phyloP scores from a whole-genome alignment of 2,329 filamentous ascomycete species.

The Sporothrix curviconia region DNA sequence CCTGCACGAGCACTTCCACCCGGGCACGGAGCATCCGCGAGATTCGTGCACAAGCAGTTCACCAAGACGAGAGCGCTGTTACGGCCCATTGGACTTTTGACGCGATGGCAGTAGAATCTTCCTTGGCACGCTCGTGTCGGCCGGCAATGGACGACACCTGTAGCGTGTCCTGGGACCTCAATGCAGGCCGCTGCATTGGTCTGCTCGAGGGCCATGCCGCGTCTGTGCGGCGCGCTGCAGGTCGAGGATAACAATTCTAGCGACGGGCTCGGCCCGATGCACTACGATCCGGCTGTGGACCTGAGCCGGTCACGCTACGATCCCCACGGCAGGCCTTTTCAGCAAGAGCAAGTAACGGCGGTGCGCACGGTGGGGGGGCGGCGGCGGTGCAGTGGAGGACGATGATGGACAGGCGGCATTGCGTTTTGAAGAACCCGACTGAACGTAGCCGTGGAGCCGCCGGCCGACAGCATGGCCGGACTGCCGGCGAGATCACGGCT shows the following conservation, averaged over 20 bases:
- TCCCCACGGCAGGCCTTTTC: constrained; percentile 56
- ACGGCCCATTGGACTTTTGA: constrained; percentile 95
- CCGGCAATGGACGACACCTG: constrained; percentile 86
- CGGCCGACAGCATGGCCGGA: constrained; percentile 78
- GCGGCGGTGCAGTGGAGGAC: constrained; percentile 48
- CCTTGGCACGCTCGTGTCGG: constrained; percentile 92
- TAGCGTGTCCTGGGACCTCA: constrained; percentile 95
- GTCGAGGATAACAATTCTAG: constrained; percentile 93
- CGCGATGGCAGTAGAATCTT: too few species aligned
- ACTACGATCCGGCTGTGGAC: constrained; percentile 92
- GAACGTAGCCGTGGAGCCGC: constrained; percentile 62
- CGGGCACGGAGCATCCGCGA: constrained; percentile 84
- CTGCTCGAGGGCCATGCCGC: constrained; percentile 89
- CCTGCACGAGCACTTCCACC: constrained; percentile 88
- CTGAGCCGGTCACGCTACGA: constrained; percentile 81
- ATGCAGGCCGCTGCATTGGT: constrained; percentile 85
- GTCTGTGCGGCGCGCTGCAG: constrained; percentile 83
- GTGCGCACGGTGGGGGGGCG: constrained; percentile 53
- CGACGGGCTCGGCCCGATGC: constrained; percentile 90
- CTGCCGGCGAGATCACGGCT: constrained; percentile 83
- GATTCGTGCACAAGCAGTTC: constrained; percentile 78
- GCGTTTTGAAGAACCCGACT: constrained; percentile 66
- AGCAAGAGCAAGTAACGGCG: constrained; percentile 38
- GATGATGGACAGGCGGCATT: constrained; percentile 59
- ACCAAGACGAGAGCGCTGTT: constrained; percentile 79